A percentile compares a stretch with the other conserved stretches of the same genome.
phyloP scores from a whole-genome alignment of 441 rosid species.

The Hura crepitans region DNA sequence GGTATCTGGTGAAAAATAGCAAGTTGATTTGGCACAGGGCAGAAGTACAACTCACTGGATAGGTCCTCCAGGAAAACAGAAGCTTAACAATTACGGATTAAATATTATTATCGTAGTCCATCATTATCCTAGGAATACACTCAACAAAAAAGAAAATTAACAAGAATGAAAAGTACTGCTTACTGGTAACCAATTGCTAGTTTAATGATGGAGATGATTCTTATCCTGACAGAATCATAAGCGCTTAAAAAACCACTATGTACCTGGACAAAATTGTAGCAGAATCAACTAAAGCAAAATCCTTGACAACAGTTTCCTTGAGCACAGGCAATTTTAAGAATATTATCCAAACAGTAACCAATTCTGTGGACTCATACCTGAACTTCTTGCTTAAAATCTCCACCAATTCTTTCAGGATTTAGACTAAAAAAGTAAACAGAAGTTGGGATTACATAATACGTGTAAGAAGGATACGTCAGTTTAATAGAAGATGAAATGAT shows the following conservation, averaged over 20 bases:
- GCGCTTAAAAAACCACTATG: slow-evolving; percentile 89
- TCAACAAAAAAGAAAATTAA: not conserved
- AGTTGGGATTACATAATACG: slow-evolving; percentile 5
- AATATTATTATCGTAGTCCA: slow-evolving; percentile 2
- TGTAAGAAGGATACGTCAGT: not conserved
- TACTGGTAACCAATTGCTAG: slow-evolving; percentile 58
- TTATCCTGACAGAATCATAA: slow-evolving; percentile 83
- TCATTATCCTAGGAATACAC: not conserved
- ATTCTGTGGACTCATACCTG: slow-evolving; percentile 44
- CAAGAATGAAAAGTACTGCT: slow-evolving; percentile 30
- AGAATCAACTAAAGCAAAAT: slow-evolving; percentile 16
- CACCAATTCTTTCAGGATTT: slow-evolving; percentile 92
- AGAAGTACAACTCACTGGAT: not conserved
- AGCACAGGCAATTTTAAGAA: not conserved
- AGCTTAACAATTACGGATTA: not conserved
- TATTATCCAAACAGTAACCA: slow-evolving; percentile 7
- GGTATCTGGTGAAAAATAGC: not conserved
- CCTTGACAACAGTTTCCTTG: not conserved
- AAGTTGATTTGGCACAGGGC: not conserved
- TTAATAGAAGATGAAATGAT: not conserved
- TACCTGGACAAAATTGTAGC: slow-evolving; percentile 48
- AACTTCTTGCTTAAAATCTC: slow-evolving; percentile 89
- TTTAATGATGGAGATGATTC: slow-evolving; percentile 72
- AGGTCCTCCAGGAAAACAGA: not conserved
- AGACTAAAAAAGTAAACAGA: slow-evolving; percentile 40